phyloP scores from a whole-genome alignment of 768 basidiomycete species.

The Suillus fuscotomentosus region DNA sequence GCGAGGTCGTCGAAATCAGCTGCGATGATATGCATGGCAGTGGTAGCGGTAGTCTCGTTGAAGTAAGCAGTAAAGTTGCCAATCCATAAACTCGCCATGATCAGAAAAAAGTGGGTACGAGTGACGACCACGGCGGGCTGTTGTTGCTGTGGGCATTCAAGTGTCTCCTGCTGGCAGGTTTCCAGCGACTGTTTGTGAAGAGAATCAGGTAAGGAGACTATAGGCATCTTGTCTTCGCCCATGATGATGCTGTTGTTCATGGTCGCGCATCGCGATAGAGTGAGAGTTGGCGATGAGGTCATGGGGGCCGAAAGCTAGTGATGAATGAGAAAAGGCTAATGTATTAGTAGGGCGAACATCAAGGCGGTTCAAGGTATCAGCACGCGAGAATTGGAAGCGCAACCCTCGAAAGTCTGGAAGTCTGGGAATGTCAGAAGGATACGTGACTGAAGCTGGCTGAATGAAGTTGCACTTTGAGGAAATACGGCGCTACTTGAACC shows the following conservation, averaged over 20 bases:
- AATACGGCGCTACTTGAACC: conserved; percentile 11
- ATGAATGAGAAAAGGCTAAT: neutral
- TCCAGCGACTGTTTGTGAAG: conserved; percentile 4
- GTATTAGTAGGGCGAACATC: conserved; percentile 13
- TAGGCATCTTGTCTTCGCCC: conserved; percentile 22
- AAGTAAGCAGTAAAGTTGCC: conserved; percentile 36
- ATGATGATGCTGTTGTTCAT: conserved; percentile 25
- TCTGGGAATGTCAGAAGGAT: neutral
- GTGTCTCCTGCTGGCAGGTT: neutral
- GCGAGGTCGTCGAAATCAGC: conserved; percentile 27
- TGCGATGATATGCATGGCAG: conserved; percentile 35
- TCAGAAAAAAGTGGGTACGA: conserved; percentile 29
- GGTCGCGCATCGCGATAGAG: conserved; percentile 31
- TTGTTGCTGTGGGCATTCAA: conserved; percentile 4
- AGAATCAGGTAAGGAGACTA: conserved; percentile 7
- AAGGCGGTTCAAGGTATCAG: conserved; percentile 10
- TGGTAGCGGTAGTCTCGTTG: conserved; percentile 34
- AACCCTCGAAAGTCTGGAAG: conserved; percentile 6
- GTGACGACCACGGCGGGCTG: conserved; percentile 29
- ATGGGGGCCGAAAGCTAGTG: conserved; percentile 18
- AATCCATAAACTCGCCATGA: conserved; percentile 33
- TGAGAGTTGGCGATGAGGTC: conserved; percentile 26
- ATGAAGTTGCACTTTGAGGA: conserved; percentile 11
- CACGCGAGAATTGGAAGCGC: conserved; percentile 15
- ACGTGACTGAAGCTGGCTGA: conserved; percentile 8